Base-by-base conservation (phyloP, 202 grass and related monocot species). In the Setaria viridis region DNA sequence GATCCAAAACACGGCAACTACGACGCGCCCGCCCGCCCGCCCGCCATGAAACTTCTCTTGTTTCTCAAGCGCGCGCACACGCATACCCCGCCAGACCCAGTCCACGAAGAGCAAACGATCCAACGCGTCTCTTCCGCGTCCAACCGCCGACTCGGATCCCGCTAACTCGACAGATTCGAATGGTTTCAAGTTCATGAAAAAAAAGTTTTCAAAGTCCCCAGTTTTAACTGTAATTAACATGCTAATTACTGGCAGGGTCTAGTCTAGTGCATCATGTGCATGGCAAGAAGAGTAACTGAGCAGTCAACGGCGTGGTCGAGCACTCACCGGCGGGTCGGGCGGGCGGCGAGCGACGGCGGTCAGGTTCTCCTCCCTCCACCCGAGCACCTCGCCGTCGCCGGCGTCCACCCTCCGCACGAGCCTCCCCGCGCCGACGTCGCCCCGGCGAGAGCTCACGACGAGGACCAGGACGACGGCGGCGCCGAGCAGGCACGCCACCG, bases 331-430 rank as follows among this genome's bases (percentile, higher is more conserved):
- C 46, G 67, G 63, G 49, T 83, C 76, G 4, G 77, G 37, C 67
- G 74, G 80, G 13, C 11, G 85, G 71, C 85, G 81, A 34, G 76
- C 48, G 1, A 53, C 37, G 0, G 64, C 81, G 64, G 89, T 85
- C 30, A 82, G 63, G 34, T 88, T 91, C 85, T 91, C 89, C 77
- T 85, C 82, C 48, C 62, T 81, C 89, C 86, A 89, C 4, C 54
- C 11, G 19, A 80, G 35, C 68, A 47, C 62, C 21, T 81, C 79
- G 54, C 37, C 72, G 62, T 55, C 79, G 20, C 54, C 79, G 54
- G 67, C 37, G 21, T 70, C 81, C 49, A 87, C 20, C 81, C 69
- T 83, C 17, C 56, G 76, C 34, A 94, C 66, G 66, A 89, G 76
- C 70, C 81, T 35, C 7, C 16, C 84, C 19, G 35, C n/a, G 29